Evolutionary conservation across 768 basidiomycete genomes (phyloP).

Genomic region (Tricholoma terreum): DNA sequence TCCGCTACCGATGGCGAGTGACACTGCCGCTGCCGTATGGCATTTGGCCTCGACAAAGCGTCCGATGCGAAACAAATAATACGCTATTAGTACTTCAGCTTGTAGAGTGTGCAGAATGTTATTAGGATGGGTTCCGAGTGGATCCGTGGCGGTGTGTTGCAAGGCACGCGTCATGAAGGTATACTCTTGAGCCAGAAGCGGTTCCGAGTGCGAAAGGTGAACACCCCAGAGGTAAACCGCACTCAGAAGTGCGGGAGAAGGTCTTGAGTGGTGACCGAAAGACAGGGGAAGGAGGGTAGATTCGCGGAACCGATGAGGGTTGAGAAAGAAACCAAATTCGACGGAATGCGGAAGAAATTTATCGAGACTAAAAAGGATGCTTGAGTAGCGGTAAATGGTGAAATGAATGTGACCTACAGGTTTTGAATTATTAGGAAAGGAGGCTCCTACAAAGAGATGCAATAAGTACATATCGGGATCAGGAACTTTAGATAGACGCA

Average conservation of each 20-base stretch:
- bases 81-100: conserved; percentile 60
- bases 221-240: conserved; percentile 52
- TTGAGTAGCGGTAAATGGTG: neutral
- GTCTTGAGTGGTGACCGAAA: conserved; percentile 45
- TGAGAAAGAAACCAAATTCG: conserved; percentile 68
- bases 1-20: conserved; percentile 44
- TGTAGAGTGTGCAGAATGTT: conserved; percentile 54
- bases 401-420: conserved; percentile 28
- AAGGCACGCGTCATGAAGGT: conserved; percentile 49
- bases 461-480: neutral
- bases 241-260: conserved; percentile 47
- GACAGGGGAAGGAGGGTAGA: conserved; percentile 46
- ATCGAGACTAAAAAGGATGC: conserved; percentile 43
- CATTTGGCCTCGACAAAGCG: conserved; percentile 59
- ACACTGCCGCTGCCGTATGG: conserved; percentile 51
- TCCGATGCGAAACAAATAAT: conserved; percentile 62
- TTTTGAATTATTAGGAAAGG: conserved; percentile 33
- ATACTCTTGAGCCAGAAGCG: conserved; percentile 38
- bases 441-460: conserved; percentile 33
- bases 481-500: conserved; percentile 18
- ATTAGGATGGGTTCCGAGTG: conserved; percentile 47
- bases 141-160: conserved; percentile 43
- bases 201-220: conserved; percentile 44
- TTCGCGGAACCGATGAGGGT: conserved; percentile 44
- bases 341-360: conserved; percentile 54